Conservation (phyloP, 306 rosid genomes). For the Prosopis cineraria region DNA sequence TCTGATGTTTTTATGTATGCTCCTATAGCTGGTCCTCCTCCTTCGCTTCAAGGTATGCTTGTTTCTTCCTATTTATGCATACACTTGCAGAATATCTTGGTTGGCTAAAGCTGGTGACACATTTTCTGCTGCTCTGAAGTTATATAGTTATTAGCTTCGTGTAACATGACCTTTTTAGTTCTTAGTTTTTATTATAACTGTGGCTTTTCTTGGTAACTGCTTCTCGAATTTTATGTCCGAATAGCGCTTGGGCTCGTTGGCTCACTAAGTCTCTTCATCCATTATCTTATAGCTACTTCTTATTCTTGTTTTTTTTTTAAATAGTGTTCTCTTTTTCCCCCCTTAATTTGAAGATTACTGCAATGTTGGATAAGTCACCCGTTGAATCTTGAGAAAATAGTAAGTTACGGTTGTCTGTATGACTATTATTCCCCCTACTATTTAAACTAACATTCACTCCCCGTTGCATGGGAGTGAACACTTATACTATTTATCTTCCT, state of each 20-base stretch:
- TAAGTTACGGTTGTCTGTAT: background rate
- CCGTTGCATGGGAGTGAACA: too few species aligned
- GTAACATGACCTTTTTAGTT: background rate
- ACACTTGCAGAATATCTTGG: conserved; percentile 2
- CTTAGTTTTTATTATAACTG: background rate
- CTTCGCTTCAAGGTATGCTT: conserved; percentile 45
- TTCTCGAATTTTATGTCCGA: background rate
- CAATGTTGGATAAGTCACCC: background rate
- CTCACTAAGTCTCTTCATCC: background rate
- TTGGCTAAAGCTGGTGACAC: background rate
- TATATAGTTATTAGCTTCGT: conserved; percentile 8
- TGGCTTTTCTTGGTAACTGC: background rate
- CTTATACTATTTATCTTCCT: too few species aligned
- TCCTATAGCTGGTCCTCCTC: conserved; percentile 48
- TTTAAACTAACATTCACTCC: too few species aligned
- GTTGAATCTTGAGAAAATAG: background rate
- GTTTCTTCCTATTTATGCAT: background rate
- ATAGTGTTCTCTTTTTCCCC: background rate
- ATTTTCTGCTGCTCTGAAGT: background rate
- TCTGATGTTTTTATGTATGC: conserved; percentile 73
- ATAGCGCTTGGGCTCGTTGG: background rate
- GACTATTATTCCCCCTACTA: background rate
- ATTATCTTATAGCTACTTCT: background rate
- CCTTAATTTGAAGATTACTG: background rate
- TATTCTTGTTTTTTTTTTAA: background rate